phyloP scores from a whole-genome alignment of 2,329 filamentous ascomycete species.

The Coniochaeta sp. region DNA sequence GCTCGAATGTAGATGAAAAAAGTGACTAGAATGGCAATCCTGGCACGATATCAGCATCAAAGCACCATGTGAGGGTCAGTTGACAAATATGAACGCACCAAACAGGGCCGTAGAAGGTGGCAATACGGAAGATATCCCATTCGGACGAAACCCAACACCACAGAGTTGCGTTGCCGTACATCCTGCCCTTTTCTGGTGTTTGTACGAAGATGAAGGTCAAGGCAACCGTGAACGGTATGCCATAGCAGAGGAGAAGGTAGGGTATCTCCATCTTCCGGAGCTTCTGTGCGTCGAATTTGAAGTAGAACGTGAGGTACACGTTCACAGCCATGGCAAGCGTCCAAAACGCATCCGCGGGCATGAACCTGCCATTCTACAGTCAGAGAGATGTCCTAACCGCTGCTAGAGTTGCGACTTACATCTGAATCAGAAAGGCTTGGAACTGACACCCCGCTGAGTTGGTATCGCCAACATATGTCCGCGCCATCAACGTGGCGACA shows the following conservation, averaged over 20 bases:
- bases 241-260: constrained; percentile 65
- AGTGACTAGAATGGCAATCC: constrained; percentile 54
- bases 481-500: constrained; percentile 66
- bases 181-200: constrained; percentile 39
- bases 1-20: constrained; percentile 59
- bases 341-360: constrained; percentile 70
- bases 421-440: constrained; percentile 75
- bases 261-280: constrained; percentile 62
- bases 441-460: constrained; percentile 55
- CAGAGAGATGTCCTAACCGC: constrained; percentile 5
- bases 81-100: constrained; percentile 40
- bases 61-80: not conserved
- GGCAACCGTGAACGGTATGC: constrained; percentile 62
- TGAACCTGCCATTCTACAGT: constrained; percentile 50
- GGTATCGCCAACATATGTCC: constrained; percentile 43
- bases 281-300: constrained; percentile 57
- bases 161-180: constrained; percentile 68
- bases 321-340: constrained; percentile 78
- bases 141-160: constrained; percentile 72
- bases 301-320: constrained; percentile 75
- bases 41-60: constrained; percentile 17
- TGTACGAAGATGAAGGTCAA: constrained; percentile 59
- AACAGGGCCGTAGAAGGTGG: constrained; percentile 65
- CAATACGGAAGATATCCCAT: constrained; percentile 67
- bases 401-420: constrained; percentile 43